Conservation (phyloP, 192 early-diverging fungal species). For the Entomortierella parvispora region DNA sequence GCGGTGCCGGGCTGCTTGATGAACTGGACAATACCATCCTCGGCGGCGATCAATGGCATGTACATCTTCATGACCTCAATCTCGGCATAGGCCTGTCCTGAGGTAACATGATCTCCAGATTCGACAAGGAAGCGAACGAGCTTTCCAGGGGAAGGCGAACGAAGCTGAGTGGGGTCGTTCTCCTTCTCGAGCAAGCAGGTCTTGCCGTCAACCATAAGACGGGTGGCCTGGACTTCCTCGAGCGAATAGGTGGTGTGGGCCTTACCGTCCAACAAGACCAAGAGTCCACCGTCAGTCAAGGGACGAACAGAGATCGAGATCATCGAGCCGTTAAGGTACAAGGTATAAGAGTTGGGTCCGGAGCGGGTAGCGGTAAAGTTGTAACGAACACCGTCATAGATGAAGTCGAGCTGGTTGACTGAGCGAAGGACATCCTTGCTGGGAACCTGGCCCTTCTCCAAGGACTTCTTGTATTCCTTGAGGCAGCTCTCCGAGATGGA, state of each 20-base stretch:
- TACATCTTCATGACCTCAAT: slow-evolving; percentile 99
- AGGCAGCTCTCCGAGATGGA: slow-evolving; percentile 67
- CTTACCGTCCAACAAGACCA: slow-evolving; percentile 91
- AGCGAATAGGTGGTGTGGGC: slow-evolving; percentile 91
- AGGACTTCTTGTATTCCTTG: slow-evolving; percentile 79
- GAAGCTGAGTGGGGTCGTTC: slow-evolving; percentile 95
- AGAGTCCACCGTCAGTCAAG: slow-evolving; percentile 91
- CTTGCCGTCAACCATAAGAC: slow-evolving; percentile 90
- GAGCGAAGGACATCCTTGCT: slow-evolving; percentile 78
- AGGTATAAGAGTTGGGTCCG: slow-evolving; percentile 80
- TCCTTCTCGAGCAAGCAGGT: slow-evolving; percentile 95
- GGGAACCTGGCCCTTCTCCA: slow-evolving; percentile 96
- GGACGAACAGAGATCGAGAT: slow-evolving; percentile 86
- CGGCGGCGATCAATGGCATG: slow-evolving; percentile 94
- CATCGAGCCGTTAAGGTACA: slow-evolving; percentile 85
- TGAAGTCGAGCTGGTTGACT: slow-evolving; percentile 87
- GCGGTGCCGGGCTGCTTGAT: slow-evolving; percentile 88
- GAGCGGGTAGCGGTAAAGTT: slow-evolving; percentile 85
- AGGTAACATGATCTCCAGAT: slow-evolving; percentile 89
- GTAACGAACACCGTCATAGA: slow-evolving; percentile 92
- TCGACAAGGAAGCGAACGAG: slow-evolving; percentile 94
- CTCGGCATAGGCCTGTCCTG: slow-evolving; percentile 95
- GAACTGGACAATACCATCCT: slow-evolving; percentile 91
- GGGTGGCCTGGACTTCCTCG: slow-evolving; percentile 89
- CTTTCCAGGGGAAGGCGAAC: slow-evolving; percentile 96